Evolutionary conservation across 129 eudicot genomes (phyloP), one percentile per base, ranked within the genome.

Genomic region (Scalesia atractyloides): DNA sequence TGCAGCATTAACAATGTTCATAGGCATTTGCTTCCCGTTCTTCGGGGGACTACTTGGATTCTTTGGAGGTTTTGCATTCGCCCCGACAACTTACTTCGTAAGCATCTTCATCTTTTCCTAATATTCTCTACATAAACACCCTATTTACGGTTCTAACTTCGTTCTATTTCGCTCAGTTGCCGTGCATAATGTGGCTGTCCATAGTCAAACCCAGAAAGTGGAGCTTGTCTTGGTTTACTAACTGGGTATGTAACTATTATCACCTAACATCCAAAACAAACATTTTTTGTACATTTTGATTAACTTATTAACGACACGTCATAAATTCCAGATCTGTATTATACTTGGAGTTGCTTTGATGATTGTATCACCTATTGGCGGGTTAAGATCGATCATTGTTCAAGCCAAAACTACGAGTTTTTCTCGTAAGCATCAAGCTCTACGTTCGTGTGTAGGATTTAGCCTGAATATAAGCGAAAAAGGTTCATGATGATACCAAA

Each of bases 1-100:
- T 81, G 77, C 88, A 84, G 86, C 88, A 62, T 75, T 86, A 19
- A 86, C 92, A 7, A 86, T 86, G 92, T 84, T 86, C 68, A 14
- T 86, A 16, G 92, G 59, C 50, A 84, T 86, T 13, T 72, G 82
- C 37, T 83, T 84, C 81, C 88, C 92, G 44, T 84, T 81, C 88
- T 69, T 69, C 10, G 24, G 50, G 1, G 63, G 73, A 12, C 47
- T 69, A 24, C 48, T 69, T 13, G 61, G 48, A 33, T 69, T 69
- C 16, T 69, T 69, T n/a, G 73, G 73, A 50, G 73, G 73, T 8
- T 51, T 69, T 69, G 73, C 61, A 30, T 69, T 50, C 14, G 63
- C 63, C 47, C 73, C 73, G 12, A 69, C 73, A 14, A 49, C 73
- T 30, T 69, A 51, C 62, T 69, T 49, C 14, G 73, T 69, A 51